Evolutionary conservation across 225 moss, liverwort and hornwort genomes (phyloP), one percentile per base, ranked within the genome.

Genomic region (Pseudisothecium myosuroides): DNA sequence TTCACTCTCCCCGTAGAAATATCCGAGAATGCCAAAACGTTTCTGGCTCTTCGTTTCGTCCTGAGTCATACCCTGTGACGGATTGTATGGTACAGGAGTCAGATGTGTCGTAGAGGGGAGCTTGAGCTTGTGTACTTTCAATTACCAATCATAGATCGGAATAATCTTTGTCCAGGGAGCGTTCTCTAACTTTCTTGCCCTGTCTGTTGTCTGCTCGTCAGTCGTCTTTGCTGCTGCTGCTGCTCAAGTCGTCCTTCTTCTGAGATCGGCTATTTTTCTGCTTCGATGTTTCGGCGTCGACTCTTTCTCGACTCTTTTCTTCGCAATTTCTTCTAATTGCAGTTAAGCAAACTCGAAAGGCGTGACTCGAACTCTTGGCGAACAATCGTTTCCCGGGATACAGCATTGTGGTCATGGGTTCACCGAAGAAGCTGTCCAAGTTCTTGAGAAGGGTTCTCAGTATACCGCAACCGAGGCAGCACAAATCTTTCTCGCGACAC

Each of bases 341-440:
- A 39, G 56, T 45, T 58, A 26, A 81, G 62, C 67, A 45, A 65
- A 55, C 31, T 60, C 43, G 67, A 64, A 39, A 37, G n/a, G 78
- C 69, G 88, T 43, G 24, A 61, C 62, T 76, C 65, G 55, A 39
- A 24, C 65, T 55, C 66, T 54, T 55, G 41, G 47, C 23, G 68
- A 61, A 75, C 52, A 86, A 67, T 67, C 37, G 92, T 65, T 77
- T 88, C 31, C 56, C 20, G 67, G 67, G 84, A 27, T 37, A 54
- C 12, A 27, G 67, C 75, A 86, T 87, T 90, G 92, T 62, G 80
- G 71, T 50, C 73, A 94, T 94, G 94, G 94, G 93, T 49, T 83
- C 92, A 59, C 76, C 94, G 49, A 93, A 93, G 92, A 94, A 93
- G 72, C 88, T 94, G 84, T 28, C 85, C 13, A 91, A 90, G 87